Evolutionary conservation across 2,329 filamentous ascomycete genomes (phyloP).

Genomic region (Pezicula rhizophila): DNA sequence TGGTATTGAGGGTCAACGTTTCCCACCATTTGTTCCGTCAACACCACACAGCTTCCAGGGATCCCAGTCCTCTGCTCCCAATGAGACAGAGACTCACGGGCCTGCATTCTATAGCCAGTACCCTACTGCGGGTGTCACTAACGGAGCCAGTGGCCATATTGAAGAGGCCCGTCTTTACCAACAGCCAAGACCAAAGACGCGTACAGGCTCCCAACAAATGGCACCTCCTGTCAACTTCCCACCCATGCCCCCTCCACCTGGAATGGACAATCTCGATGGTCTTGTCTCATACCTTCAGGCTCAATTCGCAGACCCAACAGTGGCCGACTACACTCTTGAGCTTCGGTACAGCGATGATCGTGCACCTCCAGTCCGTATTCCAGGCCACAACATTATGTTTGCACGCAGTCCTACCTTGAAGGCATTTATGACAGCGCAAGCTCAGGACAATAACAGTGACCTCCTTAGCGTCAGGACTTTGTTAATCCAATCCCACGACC

Average conservation of each 20-base stretch:
- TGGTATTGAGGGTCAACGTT: conserved; percentile 15
- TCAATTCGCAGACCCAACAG: conserved; percentile 33
- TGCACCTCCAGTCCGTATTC: conserved; percentile 37
- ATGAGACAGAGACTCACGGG: conserved; percentile 32
- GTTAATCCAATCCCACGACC: conserved; percentile 43
- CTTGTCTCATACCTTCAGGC: conserved; percentile 33
- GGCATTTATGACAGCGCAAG: conserved; percentile 24
- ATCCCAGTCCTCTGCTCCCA: conserved; percentile 49
- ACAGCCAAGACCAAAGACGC: conserved; percentile 16
- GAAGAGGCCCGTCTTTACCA: conserved; percentile 24
- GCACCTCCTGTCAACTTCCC: conserved; percentile 11
- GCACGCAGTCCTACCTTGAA: conserved; percentile 43
- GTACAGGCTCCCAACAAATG: conserved; percentile 11
- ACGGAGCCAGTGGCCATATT: conserved; percentile 29
- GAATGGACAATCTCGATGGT: conserved; percentile 29
- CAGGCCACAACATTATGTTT: conserved; percentile 49
- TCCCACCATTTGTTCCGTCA: conserved; percentile 40
- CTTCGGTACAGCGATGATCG: conserved; percentile 37
- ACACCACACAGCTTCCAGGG: conserved; percentile 58
- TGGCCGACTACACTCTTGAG: conserved; percentile 42
- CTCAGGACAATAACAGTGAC: conserved; percentile 22
- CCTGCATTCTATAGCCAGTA: conserved; percentile 32
- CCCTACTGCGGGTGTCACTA: conserved; percentile 33
- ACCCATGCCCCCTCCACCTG: conserved; percentile 14
- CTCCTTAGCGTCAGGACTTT: conserved; percentile 30